Conservation (phyloP, 345 rosid species). For the Arabis alpina region DNA sequence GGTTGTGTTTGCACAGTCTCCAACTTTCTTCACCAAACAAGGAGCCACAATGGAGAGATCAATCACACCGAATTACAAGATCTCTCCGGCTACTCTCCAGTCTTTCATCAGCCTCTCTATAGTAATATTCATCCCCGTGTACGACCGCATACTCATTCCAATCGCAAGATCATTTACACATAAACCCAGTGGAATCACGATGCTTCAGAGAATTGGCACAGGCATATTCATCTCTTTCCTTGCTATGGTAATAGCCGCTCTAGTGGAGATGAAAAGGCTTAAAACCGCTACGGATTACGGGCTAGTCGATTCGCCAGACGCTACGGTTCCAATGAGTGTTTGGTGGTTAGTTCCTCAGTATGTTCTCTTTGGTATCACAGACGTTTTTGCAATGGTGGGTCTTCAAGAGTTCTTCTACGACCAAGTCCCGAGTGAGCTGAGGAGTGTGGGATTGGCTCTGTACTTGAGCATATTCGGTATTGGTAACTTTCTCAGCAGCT, state of each 20-base stretch:
- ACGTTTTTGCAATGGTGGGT: conserved; percentile 67
- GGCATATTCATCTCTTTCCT: conserved; percentile 55
- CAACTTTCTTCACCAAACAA: conserved; percentile 69
- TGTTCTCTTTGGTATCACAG: conserved; percentile 53
- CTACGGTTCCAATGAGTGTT: conserved; percentile 59
- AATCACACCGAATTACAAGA: conserved; percentile 38
- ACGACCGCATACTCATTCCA: conserved; percentile 60
- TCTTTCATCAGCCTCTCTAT: conserved; percentile 49
- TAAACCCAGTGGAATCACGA: conserved; percentile 60
- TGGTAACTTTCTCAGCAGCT: conserved; percentile 63
- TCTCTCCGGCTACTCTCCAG: conserved; percentile 64
- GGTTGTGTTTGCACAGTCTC: conserved; percentile 55
- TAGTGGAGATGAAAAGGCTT: conserved; percentile 59
- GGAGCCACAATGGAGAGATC: conserved; percentile 68
- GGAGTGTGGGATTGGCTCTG: conserved; percentile 66
- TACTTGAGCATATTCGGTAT: conserved; percentile 67
- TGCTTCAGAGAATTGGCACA: conserved; percentile 73
- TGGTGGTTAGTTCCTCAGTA: conserved; percentile 79
- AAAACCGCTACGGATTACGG: conserved; percentile 50
- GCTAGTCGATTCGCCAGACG: conserved; percentile 50
- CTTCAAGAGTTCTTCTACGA: conserved; percentile 73
- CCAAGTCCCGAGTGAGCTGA: conserved; percentile 60
- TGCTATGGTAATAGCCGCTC: conserved; percentile 54
- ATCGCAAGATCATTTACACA: conserved; percentile 49
- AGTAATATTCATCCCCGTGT: conserved; percentile 52